phyloP scores from a whole-genome alignment of 352 stramenopile genomes.

The Plasmopara muralis region DNA sequence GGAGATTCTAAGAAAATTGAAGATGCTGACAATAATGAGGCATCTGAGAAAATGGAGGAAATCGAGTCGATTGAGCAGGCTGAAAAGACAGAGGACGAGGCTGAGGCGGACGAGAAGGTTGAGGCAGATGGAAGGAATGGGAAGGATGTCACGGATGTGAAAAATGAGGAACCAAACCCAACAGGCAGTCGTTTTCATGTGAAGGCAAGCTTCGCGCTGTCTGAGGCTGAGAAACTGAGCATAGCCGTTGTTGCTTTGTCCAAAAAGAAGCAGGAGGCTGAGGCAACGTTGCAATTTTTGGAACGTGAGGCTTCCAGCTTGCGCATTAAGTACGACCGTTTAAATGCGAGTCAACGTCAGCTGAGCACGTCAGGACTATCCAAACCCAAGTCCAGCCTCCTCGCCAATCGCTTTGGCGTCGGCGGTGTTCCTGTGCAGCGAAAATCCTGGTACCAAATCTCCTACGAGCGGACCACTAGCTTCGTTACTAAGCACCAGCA shows the following conservation, averaged over 20 bases:
- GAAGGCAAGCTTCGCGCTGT: slow-evolving; percentile 60
- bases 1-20: slow-evolving; percentile 9
- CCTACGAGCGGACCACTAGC: slow-evolving; percentile 49
- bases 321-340: slow-evolving; percentile 74
- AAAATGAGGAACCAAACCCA: slow-evolving; percentile 27
- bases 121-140: slow-evolving; percentile 9
- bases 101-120: too few species aligned
- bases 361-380: slow-evolving; percentile 42
- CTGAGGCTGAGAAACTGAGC: slow-evolving; percentile 70
- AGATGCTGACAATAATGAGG: slow-evolving; percentile 8
- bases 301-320: slow-evolving; percentile 71
- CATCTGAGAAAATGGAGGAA: slow-evolving; percentile 15
- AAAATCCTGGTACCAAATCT: slow-evolving; percentile 63
- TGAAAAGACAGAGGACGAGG: too few species aligned
- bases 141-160: slow-evolving; percentile 13
- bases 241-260: slow-evolving; percentile 62
- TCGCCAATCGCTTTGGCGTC: slow-evolving; percentile 45
- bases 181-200: slow-evolving; percentile 55
- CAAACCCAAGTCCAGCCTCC: slow-evolving; percentile 53
- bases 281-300: slow-evolving; percentile 48
- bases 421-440: slow-evolving; percentile 26
- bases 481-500: slow-evolving; percentile 74
- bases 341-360: slow-evolving; percentile 73
- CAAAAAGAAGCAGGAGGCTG: slow-evolving; percentile 77
- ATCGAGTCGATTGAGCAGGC: slow-evolving; percentile 10